Evolutionary conservation across 1,284 basidiomycete species (phyloP), one percentile per base, ranked within the genome.

Genomic region (Takashimella koratensis): DNA sequence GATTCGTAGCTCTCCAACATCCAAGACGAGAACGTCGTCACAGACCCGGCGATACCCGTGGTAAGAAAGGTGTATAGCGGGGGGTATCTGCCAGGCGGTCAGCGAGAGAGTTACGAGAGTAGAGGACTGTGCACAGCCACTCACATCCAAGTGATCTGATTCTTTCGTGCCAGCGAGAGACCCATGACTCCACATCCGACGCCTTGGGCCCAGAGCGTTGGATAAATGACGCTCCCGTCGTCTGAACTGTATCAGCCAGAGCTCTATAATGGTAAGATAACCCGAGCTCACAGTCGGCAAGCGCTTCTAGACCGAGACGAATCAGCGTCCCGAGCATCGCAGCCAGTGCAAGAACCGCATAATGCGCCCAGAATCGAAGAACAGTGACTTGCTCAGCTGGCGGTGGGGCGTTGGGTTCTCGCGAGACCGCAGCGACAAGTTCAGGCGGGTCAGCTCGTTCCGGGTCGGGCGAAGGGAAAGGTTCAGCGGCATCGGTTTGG

Each of bases 11-110:
- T 78, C 59, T 92, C 88, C 6, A 91, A 70, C 75, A 97, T 91
- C 95, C 96, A 98, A 16, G 86, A 83, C 3, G 93, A 96, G 77
- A 98, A 98, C 0, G 94, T 98, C 3, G 96, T 99, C 61, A 97
- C 77, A 4, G 90, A 95, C 1, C 95, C 96, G 67, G 95, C 98
- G 70, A 96, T 90, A 86, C 89, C 89, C 43, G 94, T 97, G 0
- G 91, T 90, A 19, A 95, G 73, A 41, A 89, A 91, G 4, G 87
- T 89, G 72, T 92, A 95, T 6, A 95, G 67, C 1, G 93, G 90
- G 0, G 84, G 84, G 75, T 94, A 93, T 60, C 92, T 95, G 49
- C 1, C 30, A 30, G 13, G 6, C 20, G 8, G 22, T 44, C 20
- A 20, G 27, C 11, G 24, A 21, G 6, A n/a, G 30, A 8, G 30